Base-by-base conservation (phyloP, 257 asterid genomes). In the Nicotiana tomentosiformis region DNA sequence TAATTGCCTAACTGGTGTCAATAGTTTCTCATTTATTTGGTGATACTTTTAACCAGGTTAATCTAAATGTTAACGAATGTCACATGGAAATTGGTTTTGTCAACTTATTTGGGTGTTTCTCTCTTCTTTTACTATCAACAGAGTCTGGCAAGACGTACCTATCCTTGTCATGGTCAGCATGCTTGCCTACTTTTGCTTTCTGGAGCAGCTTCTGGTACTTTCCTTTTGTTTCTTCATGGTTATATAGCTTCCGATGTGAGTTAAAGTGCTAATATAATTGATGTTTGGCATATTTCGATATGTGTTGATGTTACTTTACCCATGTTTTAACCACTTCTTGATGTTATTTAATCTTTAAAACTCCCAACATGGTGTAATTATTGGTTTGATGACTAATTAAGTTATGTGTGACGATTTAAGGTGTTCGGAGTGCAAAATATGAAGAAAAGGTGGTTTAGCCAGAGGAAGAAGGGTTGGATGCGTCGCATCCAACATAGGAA, bases 111-210 rank as follows among this genome's bases (percentile, higher is more conserved):
- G 20, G 32, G 39, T 61, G 35, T 53, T 56, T 12, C 46, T 23
- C 14, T 20, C 66, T 57, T 82, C 32, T 82, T 85, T 18, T 68
- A 20, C 84, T 85, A 30, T 66, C 56, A 72, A 74, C 89, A 96
- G 99, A 91, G 94, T 96, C 55, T 96, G 97, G 98, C 97, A 94
- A 88, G 98, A 94, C 84, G 93, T 93, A 67, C 98, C 98, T 58
- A 93, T 96, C 88, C 99, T 96, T 80, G 93, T 96, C 86, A 93
- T 95, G 97, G 93, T 95, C 93, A 95, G 99, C 92, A 90, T 94
- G 93, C 99, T 95, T 62, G 98, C 97, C 67, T 95, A 95, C 88
- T 95, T 95, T 89, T 94, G 98, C 89, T 94, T 95, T 87, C 92
- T 95, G 84, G 99, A 95, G 94, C 99, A 95, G 90, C 99, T 95